Evolutionary conservation across 805 yeast genomes (phyloP), one percentile per base, ranked within the genome.

Genomic region (Hanseniaspora lindneri): DNA sequence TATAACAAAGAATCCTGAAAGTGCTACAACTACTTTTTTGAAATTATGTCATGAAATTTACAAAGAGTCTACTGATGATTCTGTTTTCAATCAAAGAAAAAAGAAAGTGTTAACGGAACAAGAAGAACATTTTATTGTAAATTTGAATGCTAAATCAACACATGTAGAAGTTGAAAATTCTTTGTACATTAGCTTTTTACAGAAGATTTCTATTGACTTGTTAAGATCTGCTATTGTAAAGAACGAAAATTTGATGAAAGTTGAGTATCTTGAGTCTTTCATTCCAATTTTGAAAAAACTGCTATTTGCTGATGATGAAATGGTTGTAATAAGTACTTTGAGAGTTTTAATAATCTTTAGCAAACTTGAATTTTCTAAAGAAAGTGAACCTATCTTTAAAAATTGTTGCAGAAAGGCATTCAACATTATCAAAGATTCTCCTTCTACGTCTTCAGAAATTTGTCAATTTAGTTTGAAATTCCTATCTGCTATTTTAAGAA

Each of bases 381-480:
- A 67, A 4, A 59, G 63, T 25, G 71, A 64, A 47, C 57, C 57
- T 7, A 64, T 70, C 27, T 80, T 83, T 65, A 74, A 75, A 50
- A 62, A 72, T 23, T 75, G 81, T 56, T 76, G 87, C 2, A 73
- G 80, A 62, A 69, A 69, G 41, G 75, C 79, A 1, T 64, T 83
- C 49, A 74, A 67, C 14, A 70, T 87, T 20, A 72, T 89, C 36
- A 80, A 80, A 58, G 83, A 83, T 54, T 74, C 81, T 43, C 87
- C 96, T 4, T 67, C 79, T 1, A 86, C 95, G 0, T 78, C 80
- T 47, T 72, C 80, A 29, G 94, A 84, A 48, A 59, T 89, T 13
- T 80, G 86, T 58, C 97, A 89, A 61, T 73, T 83, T 14, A 74
- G 87, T 52, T 70, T 88, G 60, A 80, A 79, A 55, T 83, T 79